Percentiles rank a stretch among this genome's conserved stretches.
Conservation (phyloP, 345 rosid genomes). For the Populus simonii region DNA sequence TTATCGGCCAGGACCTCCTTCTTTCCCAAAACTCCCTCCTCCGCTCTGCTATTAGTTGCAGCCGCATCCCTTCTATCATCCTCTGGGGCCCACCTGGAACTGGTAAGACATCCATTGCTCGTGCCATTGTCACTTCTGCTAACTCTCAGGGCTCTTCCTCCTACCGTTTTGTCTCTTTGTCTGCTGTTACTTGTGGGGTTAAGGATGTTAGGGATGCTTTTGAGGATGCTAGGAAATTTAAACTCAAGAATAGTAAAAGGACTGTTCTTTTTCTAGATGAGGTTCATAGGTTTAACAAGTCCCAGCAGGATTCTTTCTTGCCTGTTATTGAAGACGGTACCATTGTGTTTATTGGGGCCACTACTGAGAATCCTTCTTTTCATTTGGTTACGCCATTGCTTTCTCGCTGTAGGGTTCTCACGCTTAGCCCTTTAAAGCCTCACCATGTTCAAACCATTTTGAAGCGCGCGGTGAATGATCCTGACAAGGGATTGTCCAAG, state of each 20-base stretch:
- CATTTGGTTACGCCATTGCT: constrained; percentile 76
- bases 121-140: constrained; percentile 52
- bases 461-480: constrained; percentile 45
- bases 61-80: constrained; percentile 64
- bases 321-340: constrained; percentile 86
- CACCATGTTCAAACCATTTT: constrained; percentile 47
- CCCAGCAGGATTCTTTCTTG: constrained; percentile 81
- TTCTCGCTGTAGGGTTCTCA: constrained; percentile 69
- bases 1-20: constrained; percentile 72
- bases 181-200: constrained; percentile 72
- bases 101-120: constrained; percentile 85
- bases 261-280: constrained; percentile 80
- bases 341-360: constrained; percentile 75
- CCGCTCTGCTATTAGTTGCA: constrained; percentile 50
- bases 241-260: constrained; percentile 36
- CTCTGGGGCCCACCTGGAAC: constrained; percentile 93
- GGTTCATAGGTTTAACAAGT: constrained; percentile 78
- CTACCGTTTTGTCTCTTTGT: constrained; percentile 55
- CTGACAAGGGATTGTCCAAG: constrained; percentile 42
- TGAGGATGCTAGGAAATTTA: constrained; percentile 57
- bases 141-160: constrained; percentile 23
- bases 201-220: constrained; percentile 79
- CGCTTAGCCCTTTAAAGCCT: constrained; percentile 62
- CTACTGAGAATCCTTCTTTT: constrained; percentile 86
- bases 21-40: constrained; percentile 52